These are phyloP conservation scores for Coniella vitis DNA, from an alignment of 2,329 filamentous ascomycete species.

Conservation along the genomic window DNA sequence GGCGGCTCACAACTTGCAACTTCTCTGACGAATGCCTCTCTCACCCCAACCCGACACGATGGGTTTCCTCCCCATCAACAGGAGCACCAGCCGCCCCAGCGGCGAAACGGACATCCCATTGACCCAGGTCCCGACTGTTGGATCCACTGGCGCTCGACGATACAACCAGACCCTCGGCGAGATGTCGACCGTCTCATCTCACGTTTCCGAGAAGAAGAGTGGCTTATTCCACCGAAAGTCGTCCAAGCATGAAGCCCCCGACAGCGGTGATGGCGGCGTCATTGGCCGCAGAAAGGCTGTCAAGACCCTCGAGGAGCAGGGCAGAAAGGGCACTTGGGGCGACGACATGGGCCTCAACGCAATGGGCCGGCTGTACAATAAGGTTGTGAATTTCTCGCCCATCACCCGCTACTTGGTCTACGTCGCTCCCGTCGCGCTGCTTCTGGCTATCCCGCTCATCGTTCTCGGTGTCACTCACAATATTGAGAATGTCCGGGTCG, in stretches of 20 bases:
- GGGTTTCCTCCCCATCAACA: conserved; percentile 39
- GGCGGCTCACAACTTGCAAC: not conserved
- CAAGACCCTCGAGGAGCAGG: conserved; percentile 31
- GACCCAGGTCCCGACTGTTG: conserved; percentile 47
- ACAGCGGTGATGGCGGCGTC: conserved; percentile 30
- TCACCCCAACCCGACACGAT: conserved; percentile 27
- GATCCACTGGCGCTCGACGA: conserved; percentile 41
- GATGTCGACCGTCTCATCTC: conserved; percentile 21
- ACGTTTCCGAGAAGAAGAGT: conserved; percentile 37
- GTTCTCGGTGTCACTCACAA: conserved; percentile 42
- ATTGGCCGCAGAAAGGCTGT: conserved; percentile 41
- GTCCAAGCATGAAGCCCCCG: conserved; percentile 18
- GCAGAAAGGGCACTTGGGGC: conserved; percentile 38
- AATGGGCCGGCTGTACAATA: conserved; percentile 60
- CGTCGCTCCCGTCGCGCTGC: conserved; percentile 54
- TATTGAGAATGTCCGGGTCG: conserved; percentile 31
- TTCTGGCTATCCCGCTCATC: conserved; percentile 57
- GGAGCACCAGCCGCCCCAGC: conserved; percentile 20
- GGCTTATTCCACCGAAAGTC: conserved; percentile 32
- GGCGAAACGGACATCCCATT: conserved; percentile 45
- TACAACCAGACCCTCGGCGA: conserved; percentile 29
- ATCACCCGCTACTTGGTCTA: conserved; percentile 63
- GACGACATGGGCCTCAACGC: conserved; percentile 54
- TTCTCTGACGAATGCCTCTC: conserved; percentile 7
- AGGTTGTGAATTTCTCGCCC: conserved; percentile 56